Base-by-base conservation (phyloP, 805 yeast species). In the Lipomyces yamanashiensis region DNA sequence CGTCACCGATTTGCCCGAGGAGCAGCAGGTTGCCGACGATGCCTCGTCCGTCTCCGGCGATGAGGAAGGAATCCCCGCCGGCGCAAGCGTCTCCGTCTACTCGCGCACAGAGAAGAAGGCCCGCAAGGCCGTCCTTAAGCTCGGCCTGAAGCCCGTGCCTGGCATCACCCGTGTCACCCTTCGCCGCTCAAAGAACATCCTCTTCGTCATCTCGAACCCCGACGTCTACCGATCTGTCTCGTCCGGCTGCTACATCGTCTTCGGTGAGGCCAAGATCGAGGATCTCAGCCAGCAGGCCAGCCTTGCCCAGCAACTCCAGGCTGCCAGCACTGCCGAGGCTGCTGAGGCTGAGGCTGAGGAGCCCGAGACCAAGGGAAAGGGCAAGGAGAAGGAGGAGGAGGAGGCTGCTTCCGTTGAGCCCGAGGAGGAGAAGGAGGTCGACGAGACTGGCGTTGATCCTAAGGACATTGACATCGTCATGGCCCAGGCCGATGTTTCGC, bases 221-320 rank as follows among this genome's bases (percentile, higher is more conserved):
- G 98, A 92, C 73, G 98, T 95, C 67, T 93, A 83, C 96, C 90
- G 85, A 81, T 87, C 97, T 68, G 84, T 87, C 70, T 89, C 96
- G 76, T 83, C 86, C 68, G 97, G 98, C 77, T 88, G 96, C 73
- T 95, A 89, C 84, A 87, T 93, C 74, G 98, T 93, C 72, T 92
- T 93, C 75, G 99, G 99, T 82, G 98, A 92, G 82, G 96, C 97
- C 77, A 90, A 91, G 85, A 89, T 90, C 73, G 98, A 93, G 80
- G 97, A 93, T 83, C 82, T 92, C 80, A 86, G 87, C 81, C 87
- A 90, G 81, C 89, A 87, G 78, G 89, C 89, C 75, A 90, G 90
- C 71, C 89, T 87, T 79, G 86, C 84, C 70, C 82, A 83, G 72
- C 84, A 84, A 67, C 80, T 79, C 71, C 81, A 79, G 67, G 81